A percentile compares a stretch with the other conserved stretches of the same genome.
phyloP scores from a whole-genome alignment of 208 protist species.

The Tritrichomonas musculus region DNA sequence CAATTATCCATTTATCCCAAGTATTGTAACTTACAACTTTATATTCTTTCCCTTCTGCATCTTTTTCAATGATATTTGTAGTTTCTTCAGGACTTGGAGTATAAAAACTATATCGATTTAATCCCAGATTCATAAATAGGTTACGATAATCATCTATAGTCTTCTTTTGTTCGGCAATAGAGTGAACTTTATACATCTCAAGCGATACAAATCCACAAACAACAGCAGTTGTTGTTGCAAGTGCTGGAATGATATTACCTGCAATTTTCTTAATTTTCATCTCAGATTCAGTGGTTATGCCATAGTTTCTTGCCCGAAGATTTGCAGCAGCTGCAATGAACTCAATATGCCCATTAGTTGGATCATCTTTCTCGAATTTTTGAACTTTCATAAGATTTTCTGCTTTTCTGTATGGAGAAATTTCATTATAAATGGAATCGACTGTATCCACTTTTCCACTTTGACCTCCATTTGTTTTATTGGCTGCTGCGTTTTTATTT shows the following conservation, averaged over 20 bases:
- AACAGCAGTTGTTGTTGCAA: constrained; percentile 98
- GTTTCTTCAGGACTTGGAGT: not conserved
- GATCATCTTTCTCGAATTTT: constrained; percentile 67
- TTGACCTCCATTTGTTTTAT: too few species aligned
- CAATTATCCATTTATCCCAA: constrained; percentile 1
- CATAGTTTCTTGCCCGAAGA: constrained; percentile 56
- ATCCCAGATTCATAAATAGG: not conserved
- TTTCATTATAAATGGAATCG: too few species aligned
- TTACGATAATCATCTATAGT: not conserved
- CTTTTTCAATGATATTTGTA: not conserved
- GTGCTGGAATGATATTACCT: constrained; percentile 98
- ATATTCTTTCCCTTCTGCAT: too few species aligned
- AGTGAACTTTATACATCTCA: constrained; percentile 87
- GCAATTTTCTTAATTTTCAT: constrained; percentile 54
- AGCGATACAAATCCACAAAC: constrained; percentile 90
- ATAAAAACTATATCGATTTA: not conserved
- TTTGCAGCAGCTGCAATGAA: constrained; percentile 58
- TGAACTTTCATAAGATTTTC: constrained; percentile 43
- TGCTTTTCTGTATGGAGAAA: too few species aligned
- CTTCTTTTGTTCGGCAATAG: not conserved
- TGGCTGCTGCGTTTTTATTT: too few species aligned
- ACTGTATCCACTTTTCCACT: too few species aligned
- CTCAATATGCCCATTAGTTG: constrained; percentile 62
- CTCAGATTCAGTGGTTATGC: constrained; percentile 43
- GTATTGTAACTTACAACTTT: too few species aligned